Evolutionary conservation across 345 rosid species (phyloP).

Genomic region (Isatis tinctoria): DNA sequence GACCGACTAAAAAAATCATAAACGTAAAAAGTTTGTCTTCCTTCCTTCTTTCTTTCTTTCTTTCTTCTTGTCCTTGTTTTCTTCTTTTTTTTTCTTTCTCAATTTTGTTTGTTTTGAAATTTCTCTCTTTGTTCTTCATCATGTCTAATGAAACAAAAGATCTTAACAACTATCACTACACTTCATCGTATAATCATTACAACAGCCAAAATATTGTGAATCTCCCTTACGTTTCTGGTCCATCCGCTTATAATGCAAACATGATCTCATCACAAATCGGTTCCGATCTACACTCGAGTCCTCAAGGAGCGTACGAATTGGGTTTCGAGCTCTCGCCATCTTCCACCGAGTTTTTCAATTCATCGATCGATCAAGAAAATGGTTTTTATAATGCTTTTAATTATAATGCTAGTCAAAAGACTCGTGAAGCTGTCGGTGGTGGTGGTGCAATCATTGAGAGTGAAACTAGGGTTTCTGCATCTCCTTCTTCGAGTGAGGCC

Average conservation of each 20-base stretch:
- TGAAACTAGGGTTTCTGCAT: constrained; percentile 41
- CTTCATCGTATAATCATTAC: constrained; percentile 25
- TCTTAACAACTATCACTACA: constrained; percentile 37
- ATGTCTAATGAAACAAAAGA: constrained; percentile 75
- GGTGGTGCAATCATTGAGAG: constrained; percentile 28
- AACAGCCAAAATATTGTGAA: constrained; percentile 7
- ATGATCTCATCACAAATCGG: constrained; percentile 35
- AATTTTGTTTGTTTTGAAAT: neutral
- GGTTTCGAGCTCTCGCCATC: constrained; percentile 55
- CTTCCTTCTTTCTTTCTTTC: neutral
- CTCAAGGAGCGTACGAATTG: constrained; percentile 50
- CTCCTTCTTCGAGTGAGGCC: constrained; percentile 57
- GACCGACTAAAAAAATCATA: constrained; percentile 25
- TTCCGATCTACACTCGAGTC: constrained; percentile 48
- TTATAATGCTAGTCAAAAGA: constrained; percentile 24
- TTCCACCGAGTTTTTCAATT: constrained; percentile 37
- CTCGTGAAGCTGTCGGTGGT: constrained; percentile 21
- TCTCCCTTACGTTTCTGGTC: constrained; percentile 41
- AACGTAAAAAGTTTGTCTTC: constrained; percentile 1
- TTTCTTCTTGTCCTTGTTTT: constrained; percentile 3
- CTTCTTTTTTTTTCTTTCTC: neutral
- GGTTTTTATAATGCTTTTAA: constrained; percentile 15
- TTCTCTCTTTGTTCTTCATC: constrained; percentile 16
- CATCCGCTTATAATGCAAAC: constrained; percentile 29
- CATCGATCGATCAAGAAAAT: constrained; percentile 35